Evolutionary conservation across 2,329 filamentous ascomycete species (phyloP).

Genomic region (Thielaviopsis euricoi): DNA sequence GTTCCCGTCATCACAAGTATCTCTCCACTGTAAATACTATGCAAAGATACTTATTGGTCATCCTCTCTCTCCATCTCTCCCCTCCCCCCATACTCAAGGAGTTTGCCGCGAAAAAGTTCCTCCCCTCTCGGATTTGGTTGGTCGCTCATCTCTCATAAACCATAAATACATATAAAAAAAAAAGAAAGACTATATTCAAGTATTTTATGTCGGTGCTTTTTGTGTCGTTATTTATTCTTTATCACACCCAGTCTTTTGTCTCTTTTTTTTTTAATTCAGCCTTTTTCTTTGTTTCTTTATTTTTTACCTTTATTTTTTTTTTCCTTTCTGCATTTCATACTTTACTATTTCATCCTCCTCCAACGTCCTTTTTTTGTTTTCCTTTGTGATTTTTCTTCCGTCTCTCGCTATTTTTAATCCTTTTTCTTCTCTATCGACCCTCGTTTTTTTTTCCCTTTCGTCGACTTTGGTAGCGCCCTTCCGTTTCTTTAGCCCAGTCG

Average conservation of each 20-base stretch:
- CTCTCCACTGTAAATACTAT: too few relatives aligned
- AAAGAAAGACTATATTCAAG: not conserved
- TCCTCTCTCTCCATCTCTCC: too few relatives aligned
- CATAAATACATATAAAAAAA: too few relatives aligned
- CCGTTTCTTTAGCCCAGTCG: not conserved
- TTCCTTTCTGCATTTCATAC: not conserved
- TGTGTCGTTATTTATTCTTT: not conserved
- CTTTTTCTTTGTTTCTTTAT: not conserved
- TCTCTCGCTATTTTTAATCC: not conserved
- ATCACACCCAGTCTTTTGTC: not conserved
- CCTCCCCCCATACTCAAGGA: too few relatives aligned
- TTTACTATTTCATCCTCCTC: not conserved
- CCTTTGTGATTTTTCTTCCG: not conserved
- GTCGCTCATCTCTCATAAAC: too few relatives aligned
- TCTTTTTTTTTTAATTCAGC: not conserved
- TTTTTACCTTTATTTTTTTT: not conserved
- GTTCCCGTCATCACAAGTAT: too few relatives aligned
- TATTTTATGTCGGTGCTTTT: too few relatives aligned
- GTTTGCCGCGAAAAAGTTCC: too few relatives aligned
- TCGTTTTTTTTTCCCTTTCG: not conserved
- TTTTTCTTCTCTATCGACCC: not conserved
- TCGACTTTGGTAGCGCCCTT: not conserved
- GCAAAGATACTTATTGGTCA: too few relatives aligned
- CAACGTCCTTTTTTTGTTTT: not conserved
- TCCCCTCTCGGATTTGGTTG: too few relatives aligned